Evolutionary conservation across 2,329 filamentous ascomycete species (phyloP), one percentile per base, ranked within the genome.

Genomic region (Penicillium thymicola): DNA sequence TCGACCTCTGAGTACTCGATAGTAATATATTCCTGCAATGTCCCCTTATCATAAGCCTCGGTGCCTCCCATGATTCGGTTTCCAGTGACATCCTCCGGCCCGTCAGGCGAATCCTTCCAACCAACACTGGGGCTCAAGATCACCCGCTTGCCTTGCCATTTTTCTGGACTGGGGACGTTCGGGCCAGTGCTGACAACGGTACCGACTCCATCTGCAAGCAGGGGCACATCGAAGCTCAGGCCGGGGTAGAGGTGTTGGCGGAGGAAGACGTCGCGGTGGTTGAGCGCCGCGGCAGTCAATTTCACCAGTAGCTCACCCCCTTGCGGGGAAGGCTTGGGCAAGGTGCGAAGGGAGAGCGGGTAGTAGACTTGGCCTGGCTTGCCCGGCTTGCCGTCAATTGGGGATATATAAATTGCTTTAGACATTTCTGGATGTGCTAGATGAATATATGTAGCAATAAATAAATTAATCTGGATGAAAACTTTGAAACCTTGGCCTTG

Each of bases 221-320:
- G 78, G 1, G 93, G 90, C 6, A 86, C 80, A 58, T 84, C 82
- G 73, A 96, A 96, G 13, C 89, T 88, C 51, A 91, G 88, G 65
- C 85, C 88, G 0, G 93, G 93, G 79, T 97, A 97, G 40, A 96
- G 85, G 70, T 92, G 88, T 74, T 94, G 92, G 53, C 93, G 89
- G 75, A 96, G 89, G 78, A 97, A 97, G 65, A 96, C 85, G 74
- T 97, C 94, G 67, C 92, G 89, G 78, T 97, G 94, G 79, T 97
- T 97, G 49, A 97, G 85, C 14, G 93, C 89, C 1, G 88, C 89
- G 50, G 92, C 89, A 36, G 84, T 82, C 69, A 97, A 79, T 67
- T 85, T 85, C 60, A 97, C 79, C 7, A 95, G 80, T 63, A 96
- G 79, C 72, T 97, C 82, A 60, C 80, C 80, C 16, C 83, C 82